These are phyloP conservation scores for Pestalotiopsis sp. DNA, from an alignment of 2,329 filamentous ascomycete genomes.

Conservation along the genomic window DNA sequence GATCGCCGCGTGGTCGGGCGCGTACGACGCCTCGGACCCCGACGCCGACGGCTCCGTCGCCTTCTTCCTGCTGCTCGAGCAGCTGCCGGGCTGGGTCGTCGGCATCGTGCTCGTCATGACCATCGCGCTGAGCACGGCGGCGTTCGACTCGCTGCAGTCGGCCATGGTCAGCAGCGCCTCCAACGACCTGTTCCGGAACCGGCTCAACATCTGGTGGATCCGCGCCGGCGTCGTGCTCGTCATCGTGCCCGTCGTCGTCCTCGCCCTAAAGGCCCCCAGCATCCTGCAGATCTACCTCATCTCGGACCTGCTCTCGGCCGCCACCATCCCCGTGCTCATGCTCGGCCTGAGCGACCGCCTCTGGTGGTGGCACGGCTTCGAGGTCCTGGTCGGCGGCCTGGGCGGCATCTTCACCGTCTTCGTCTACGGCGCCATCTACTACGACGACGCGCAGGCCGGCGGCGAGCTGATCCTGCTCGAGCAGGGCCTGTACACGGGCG, in stretches of 20 bases:
- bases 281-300: slow-evolving; percentile 83
- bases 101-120: slow-evolving; percentile 82
- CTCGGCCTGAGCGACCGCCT: slow-evolving; percentile 66
- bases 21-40: slow-evolving; percentile 60
- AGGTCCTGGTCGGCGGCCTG: slow-evolving; percentile 75
- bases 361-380: slow-evolving; percentile 79
- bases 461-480: slow-evolving; percentile 70
- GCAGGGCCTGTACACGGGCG: slow-evolving; percentile 71
- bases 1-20: slow-evolving; percentile 76
- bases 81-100: slow-evolving; percentile 78
- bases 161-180: slow-evolving; percentile 84
- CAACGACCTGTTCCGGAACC: slow-evolving; percentile 84
- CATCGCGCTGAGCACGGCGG: slow-evolving; percentile 71
- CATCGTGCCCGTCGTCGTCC: slow-evolving; percentile 72
- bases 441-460: slow-evolving; percentile 63
- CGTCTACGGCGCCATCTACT: slow-evolving; percentile 79
- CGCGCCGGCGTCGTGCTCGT: slow-evolving; percentile 67
- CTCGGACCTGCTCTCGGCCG: slow-evolving; percentile 75
- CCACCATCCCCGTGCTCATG: slow-evolving; percentile 72
- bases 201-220: slow-evolving; percentile 73
- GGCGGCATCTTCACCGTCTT: slow-evolving; percentile 80
- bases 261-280: slow-evolving; percentile 72
- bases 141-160: slow-evolving; percentile 79
- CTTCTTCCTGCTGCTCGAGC: slow-evolving; percentile 73
- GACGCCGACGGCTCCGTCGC: slow-evolving; percentile 63